These are phyloP conservation scores for Penicillium cataractarum DNA, from an alignment of 495 filamentous ascomycete genomes.

Conservation along the genomic window DNA sequence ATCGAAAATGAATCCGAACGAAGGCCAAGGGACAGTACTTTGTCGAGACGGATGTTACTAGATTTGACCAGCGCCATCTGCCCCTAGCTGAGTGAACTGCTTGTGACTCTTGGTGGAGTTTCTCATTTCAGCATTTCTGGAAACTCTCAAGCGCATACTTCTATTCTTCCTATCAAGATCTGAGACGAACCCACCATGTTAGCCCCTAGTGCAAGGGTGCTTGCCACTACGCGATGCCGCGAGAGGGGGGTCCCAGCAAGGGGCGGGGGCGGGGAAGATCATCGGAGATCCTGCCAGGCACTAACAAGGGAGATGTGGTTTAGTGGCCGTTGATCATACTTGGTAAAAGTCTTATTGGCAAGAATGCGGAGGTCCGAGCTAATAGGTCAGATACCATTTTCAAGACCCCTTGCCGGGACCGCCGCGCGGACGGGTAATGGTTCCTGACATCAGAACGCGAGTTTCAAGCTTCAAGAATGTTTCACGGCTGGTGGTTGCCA, in stretches of 20 bases:
- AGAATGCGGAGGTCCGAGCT: background rate
- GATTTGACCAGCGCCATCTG: conserved; percentile 3
- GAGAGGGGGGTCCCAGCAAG: background rate
- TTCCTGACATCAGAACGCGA: conserved; percentile 2
- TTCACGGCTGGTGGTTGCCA: background rate
- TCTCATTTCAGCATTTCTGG: conserved; percentile 3
- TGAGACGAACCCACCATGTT: background rate
- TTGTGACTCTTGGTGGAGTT: background rate
- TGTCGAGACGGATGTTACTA: background rate
- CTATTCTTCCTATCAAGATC: background rate
- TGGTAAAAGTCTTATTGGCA: background rate
- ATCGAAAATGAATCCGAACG: background rate
- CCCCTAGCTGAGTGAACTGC: background rate
- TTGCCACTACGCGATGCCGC: background rate
- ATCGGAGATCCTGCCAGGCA: conserved; percentile 1
- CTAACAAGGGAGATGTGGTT: background rate
- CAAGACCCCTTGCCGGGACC: background rate
- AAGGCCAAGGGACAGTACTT: background rate
- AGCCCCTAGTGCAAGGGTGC: conserved; percentile 7
- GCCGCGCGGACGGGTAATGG: conserved; percentile 1
- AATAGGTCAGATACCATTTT: conserved; percentile 4
- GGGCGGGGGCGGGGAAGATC: conserved; percentile 3
- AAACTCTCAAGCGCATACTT: conserved; percentile 4
- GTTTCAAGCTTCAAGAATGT: background rate
- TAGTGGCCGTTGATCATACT: background rate